Evolutionary conservation across 2,329 filamentous ascomycete genomes (phyloP).

Genomic region (Bipolaris sorokiniana): DNA sequence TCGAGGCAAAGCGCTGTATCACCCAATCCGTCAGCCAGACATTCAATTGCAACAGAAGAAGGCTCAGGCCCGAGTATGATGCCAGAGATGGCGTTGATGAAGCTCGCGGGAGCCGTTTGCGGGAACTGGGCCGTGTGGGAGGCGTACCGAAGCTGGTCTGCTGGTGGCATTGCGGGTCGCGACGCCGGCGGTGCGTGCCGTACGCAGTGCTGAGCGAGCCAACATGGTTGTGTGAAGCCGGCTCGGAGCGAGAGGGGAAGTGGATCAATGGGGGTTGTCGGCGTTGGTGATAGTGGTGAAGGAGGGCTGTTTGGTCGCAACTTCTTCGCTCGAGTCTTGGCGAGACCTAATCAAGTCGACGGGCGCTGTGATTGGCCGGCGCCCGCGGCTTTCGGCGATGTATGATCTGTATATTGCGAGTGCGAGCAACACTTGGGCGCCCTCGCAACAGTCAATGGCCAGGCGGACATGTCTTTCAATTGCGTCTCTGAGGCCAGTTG

Average conservation of each 20-base stretch:
- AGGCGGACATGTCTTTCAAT: too few relatives aligned
- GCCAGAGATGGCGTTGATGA: conserved; percentile 29
- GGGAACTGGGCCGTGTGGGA: conserved; percentile 34
- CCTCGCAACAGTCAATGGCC: neutral
- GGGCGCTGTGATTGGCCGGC: conserved; percentile 28
- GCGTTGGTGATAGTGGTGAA: conserved; percentile 36
- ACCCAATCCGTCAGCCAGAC: conserved; percentile 41
- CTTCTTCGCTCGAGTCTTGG: conserved; percentile 27
- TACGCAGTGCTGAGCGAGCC: conserved; percentile 88
- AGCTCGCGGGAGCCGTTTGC: conserved; percentile 39
- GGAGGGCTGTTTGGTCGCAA: conserved; percentile 24
- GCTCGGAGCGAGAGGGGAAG: conserved; percentile 44
- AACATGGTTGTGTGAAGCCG: conserved; percentile 72
- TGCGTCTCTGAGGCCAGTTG: neutral
- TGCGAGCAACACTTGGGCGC: neutral
- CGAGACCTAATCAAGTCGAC: conserved; percentile 20
- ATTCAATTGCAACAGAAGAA: conserved; percentile 35
- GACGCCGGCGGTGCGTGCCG: conserved; percentile 82
- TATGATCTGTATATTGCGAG: conserved; percentile 9
- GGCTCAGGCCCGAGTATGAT: conserved; percentile 18
- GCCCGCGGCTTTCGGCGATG: conserved; percentile 4
- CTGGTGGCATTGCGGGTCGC: conserved; percentile 70
- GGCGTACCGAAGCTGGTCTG: conserved; percentile 56
- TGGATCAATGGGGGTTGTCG: conserved; percentile 46
- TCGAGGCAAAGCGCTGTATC: conserved; percentile 67